Evolutionary conservation across 2,329 filamentous ascomycete species (phyloP).

Genomic region (Hypoxylon sp.): DNA sequence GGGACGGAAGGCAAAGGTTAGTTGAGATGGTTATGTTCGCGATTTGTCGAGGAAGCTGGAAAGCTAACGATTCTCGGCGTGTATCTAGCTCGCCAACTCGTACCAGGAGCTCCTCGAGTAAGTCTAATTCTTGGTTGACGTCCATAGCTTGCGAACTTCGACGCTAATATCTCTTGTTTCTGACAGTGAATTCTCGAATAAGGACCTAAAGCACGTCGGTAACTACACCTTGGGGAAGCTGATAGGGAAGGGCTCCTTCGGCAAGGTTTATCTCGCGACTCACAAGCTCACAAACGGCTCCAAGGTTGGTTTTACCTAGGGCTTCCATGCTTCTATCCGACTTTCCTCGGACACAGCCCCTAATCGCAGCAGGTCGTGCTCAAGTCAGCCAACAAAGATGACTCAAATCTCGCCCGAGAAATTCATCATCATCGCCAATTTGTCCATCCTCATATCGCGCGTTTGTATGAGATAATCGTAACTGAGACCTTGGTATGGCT

Average conservation of each 20-base stretch:
- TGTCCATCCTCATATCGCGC: constrained; percentile 95
- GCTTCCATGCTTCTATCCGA: constrained; percentile 14
- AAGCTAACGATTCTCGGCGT: constrained; percentile 30
- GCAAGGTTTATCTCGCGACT: constrained; percentile 95
- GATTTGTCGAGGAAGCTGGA: background rate
- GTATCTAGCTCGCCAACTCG: constrained; percentile 87
- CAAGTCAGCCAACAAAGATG: constrained; percentile 96
- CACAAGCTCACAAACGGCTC: constrained; percentile 99
- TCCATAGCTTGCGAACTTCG: constrained; percentile 14
- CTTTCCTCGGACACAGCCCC: constrained; percentile 13
- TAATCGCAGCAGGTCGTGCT: constrained; percentile 82
- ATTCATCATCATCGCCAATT: constrained; percentile 99
- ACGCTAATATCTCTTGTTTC: constrained; percentile 27
- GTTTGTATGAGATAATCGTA: constrained; percentile 97
- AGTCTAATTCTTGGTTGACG: constrained; percentile 55
- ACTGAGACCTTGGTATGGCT: constrained; percentile 96
- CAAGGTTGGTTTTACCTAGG: constrained; percentile 74
- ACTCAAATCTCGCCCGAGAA: constrained; percentile 94
- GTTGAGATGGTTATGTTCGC: constrained; percentile 22
- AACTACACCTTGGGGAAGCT: constrained; percentile 93
- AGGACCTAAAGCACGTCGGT: constrained; percentile 91
- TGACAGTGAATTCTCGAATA: constrained; percentile 89
- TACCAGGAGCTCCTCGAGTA: constrained; percentile 97
- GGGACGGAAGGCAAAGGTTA: constrained; percentile 56
- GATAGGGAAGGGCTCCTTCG: constrained; percentile 98